Evolutionary conservation across 495 filamentous ascomycete genomes (phyloP).

Genomic region (Hypoxylon rickii): DNA sequence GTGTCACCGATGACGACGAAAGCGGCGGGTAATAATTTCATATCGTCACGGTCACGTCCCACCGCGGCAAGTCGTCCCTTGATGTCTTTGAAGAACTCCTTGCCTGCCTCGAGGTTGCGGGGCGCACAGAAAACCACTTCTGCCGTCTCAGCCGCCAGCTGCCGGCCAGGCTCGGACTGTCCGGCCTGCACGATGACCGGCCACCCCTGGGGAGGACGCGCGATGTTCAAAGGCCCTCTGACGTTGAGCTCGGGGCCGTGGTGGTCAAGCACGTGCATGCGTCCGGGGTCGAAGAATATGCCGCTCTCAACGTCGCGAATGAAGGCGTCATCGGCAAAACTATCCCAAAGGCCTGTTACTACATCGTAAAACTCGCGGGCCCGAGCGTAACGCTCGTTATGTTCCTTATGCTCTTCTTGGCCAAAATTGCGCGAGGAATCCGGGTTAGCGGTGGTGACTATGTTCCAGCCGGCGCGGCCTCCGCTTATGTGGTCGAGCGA

Average conservation of each 20-base stretch:
- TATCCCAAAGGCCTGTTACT: conserved; percentile 60
- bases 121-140: conserved; percentile 57
- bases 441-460: conserved; percentile 64
- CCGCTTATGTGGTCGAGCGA: conserved; percentile 64
- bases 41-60: conserved; percentile 47
- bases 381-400: conserved; percentile 61
- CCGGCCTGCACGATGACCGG: conserved; percentile 62
- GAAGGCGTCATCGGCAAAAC: conserved; percentile 60
- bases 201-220: conserved; percentile 59
- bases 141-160: conserved; percentile 59
- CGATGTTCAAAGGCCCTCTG: conserved; percentile 57
- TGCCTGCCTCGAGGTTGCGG: conserved; percentile 46
- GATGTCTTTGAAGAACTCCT: conserved; percentile 58
- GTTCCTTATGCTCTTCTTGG: conserved; percentile 56
- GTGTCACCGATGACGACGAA: conserved; percentile 49
- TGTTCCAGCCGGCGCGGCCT: conserved; percentile 67
- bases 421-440: conserved; percentile 60
- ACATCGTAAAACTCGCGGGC: conserved; percentile 65
- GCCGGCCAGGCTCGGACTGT: conserved; percentile 57
- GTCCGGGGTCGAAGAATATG: conserved; percentile 53
- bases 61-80: conserved; percentile 52
- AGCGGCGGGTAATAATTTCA: conserved; percentile 60
- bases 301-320: conserved; percentile 52
- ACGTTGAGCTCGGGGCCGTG: conserved; percentile 52
- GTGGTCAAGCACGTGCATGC: conserved; percentile 56